Evolutionary conservation across 2,329 filamentous ascomycete species (phyloP), one percentile per base, ranked within the genome.

Genomic region (Hypoxylon sp.): DNA sequence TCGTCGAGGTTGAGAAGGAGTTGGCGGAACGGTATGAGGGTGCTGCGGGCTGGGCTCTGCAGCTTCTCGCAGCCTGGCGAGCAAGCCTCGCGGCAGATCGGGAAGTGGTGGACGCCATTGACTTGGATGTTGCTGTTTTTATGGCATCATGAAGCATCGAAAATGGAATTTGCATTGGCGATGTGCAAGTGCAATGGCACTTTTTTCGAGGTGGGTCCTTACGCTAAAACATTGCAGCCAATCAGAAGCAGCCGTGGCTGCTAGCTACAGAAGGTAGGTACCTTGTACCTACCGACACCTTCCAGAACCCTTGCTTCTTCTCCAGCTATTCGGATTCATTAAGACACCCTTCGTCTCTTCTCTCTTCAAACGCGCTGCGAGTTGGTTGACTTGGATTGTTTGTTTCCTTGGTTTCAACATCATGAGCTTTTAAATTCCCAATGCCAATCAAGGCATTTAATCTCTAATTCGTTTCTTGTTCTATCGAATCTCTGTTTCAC

Each of bases 51-150:
- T 68, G 71, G 44, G 51, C 60, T 37, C 72, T 74, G 72, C 74
- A 77, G 70, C 73, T 73, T 42, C 74, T 73, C 24, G 80, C 63
- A 10, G 76, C 77, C 64, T 78, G 78, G 55, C 77, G 77, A 50
- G 78, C 74, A 47, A 80, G 72, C 53, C 77, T 75, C 52, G 77
- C 61, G 17, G 74, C 75, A 4, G 79, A 74, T 65, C 77, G 75
- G 8, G 80, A 74, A 35, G 76, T 74, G 32, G 76, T 80, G 68
- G 79, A 74, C 51, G 80, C 75, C 80, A 83, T 76, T 74, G 71
- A 32, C 57, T 65, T 46, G 44, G 37, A 46, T 62, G 7, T 66
- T 48, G 59, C 54, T 21, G 54, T 61, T 63, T 59, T 60, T 50
- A 62, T 61, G 53, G 66, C 66, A 65, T 72, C 46, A 50, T 13